Conservation (phyloP, 305 asterid species). For the Rubia balearica region DNA sequence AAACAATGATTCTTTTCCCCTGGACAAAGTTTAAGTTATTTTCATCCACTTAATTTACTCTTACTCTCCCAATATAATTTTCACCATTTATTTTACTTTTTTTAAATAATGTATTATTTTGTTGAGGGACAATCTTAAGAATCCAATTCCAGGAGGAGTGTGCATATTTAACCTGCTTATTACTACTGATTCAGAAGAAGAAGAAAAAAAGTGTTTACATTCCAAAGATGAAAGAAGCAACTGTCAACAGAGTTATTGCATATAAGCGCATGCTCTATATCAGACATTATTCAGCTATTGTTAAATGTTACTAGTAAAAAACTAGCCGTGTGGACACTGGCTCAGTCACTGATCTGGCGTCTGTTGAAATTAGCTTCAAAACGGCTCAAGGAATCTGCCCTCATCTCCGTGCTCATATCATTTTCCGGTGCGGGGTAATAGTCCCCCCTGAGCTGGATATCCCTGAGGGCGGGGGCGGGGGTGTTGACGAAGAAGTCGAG, state of each 20-base stretch:
- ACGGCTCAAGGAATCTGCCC: slow-evolving; percentile 72
- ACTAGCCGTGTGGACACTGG: background rate
- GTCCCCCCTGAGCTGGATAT: slow-evolving; percentile 81
- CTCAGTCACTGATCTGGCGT: slow-evolving; percentile 59
- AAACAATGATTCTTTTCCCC: too few species aligned
- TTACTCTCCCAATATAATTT: too few species aligned
- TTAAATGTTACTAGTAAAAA: background rate
- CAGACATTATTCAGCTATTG: background rate
- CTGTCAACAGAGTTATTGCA: background rate
- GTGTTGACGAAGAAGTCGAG: slow-evolving; percentile 47
- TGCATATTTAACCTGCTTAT: background rate
- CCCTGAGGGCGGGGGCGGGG: slow-evolving; percentile 27
- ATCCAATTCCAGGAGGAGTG: background rate
- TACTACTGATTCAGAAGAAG: background rate
- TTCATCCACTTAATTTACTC: too few species aligned
- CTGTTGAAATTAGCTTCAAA: slow-evolving; percentile 65
- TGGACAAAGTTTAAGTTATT: too few species aligned
- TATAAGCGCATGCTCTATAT: background rate
- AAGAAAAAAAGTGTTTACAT: background rate
- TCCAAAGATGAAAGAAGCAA: background rate
- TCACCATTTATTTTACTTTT: too few species aligned
- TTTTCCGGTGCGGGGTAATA: slow-evolving; percentile 91
- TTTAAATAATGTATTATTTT: too few species aligned
- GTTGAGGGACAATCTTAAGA: too few species aligned
- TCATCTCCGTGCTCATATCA: slow-evolving; percentile 97